Base-by-base conservation (phyloP, 2,329 filamentous ascomycete genomes). In the Exophiala lecanii-corni region DNA sequence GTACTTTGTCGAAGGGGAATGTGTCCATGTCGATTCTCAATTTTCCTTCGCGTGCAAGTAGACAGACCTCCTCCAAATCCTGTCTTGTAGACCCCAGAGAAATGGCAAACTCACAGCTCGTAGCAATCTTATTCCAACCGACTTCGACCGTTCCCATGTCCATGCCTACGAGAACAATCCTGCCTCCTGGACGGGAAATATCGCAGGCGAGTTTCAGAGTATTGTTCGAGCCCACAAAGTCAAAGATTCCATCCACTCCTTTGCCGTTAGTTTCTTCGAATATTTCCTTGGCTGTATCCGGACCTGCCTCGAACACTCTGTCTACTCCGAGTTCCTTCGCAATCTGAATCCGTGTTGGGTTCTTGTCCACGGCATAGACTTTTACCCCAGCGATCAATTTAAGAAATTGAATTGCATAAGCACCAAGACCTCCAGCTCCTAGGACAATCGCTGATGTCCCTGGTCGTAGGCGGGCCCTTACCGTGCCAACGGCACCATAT, bases 81-180 rank as follows among this genome's bases (percentile, higher is more conserved):
- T 40, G 34, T 12, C 45, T 25, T n/a, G 45, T 49, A 16, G 45
- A 49, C 2, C 45, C 49, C 5, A 51, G 25, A 12, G 30, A 35
- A 16, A 48, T 44, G 18, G 45, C 41, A 43, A 51, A 51, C 13
- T 45, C 39, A 26, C 45, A 51, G 30, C 43, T 45, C 17, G 49
- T 51, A 1, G 49, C 45, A 35, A 51, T 49, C 37, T 41, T 47
- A 15, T 44, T 44, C 48, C 48, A 50, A n/a, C 49, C 49, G 4
- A 51, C 34, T 21, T 34, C 33, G 5, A 46, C 36, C 13, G 36
- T 43, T 7, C 49, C 49, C 38, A 43, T 47, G 3, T 49, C 25
- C 45, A 50, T 44, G n/a, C 48, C 48, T 6, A 47, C 44, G 5
- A 50, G 21, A 12, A 47, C 44, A 10, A 50, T 23, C 9, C 45